Evolutionary conservation across 306 rosid genomes (phyloP), one percentile per base, ranked within the genome.

Genomic region (Vachellia pachyceras): DNA sequence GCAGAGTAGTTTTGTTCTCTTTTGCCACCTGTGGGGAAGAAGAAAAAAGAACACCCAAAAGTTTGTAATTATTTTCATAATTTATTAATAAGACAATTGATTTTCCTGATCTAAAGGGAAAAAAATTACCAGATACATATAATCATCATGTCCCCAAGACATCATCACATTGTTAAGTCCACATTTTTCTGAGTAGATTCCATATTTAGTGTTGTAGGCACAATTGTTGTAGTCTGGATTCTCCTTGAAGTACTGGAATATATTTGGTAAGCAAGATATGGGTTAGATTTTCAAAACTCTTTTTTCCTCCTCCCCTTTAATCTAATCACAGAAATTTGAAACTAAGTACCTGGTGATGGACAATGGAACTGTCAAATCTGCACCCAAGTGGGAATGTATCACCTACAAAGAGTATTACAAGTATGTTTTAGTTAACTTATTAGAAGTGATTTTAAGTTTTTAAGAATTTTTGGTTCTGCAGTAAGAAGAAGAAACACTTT

Each of bases 91-190:
- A 25, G 9, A 46, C 23, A 1, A 25, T 8, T 29, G 12, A 50
- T 15, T 33, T 5, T 29, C 12, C 20, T 3, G 29, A 55, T 18
- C 4, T 20, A 2, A 55, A 20, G 5, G 9, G 7, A 7, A n/a
- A 55, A 2, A 3, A 20, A 20, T 3, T 55, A 87, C 90, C 87
- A 83, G 3, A 84, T 76, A 83, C 91, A 88, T 88, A 5, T 88
- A 85, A 22, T 83, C 89, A 57, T 88, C 91, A 72, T 88, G 91
- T n/a, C 91, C 91, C 87, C 87, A 88, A 47, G 91, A 78, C 87
- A 85, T 80, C 33, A 72, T 46, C 0, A 85, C 82, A 3, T 85
- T 88, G 74, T 83, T 72, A 8, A 88, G 67, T 52, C 91, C 91
- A 83, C 87, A 80, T 23, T 76, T 83, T 73, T 85, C 78, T 0